Conservation (phyloP, 2,329 filamentous ascomycete species). For the Colletotrichum australisinense region DNA sequence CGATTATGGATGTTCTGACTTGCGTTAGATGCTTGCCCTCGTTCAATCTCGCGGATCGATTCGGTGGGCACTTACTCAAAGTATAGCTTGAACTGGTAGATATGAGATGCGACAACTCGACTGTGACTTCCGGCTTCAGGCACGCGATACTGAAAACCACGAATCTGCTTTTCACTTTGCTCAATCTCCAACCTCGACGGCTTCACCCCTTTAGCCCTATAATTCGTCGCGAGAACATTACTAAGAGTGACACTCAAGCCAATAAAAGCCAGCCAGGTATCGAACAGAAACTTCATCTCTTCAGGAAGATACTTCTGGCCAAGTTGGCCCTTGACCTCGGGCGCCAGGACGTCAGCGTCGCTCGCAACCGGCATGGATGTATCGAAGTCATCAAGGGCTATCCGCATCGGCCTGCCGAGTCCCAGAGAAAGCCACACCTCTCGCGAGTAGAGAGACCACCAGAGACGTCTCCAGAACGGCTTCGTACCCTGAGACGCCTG, state of each 20-base stretch:
- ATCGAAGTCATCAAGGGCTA: constrained; percentile 23
- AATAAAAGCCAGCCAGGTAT: constrained; percentile 4
- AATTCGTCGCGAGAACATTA: constrained; percentile 8
- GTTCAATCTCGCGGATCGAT: not conserved
- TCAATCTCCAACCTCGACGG: constrained; percentile 15
- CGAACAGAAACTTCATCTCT: constrained; percentile 11
- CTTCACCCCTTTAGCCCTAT: constrained; percentile 8
- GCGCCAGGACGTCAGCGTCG: constrained; percentile 14
- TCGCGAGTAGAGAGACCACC: constrained; percentile 25
- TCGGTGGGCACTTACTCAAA: constrained; percentile 13
- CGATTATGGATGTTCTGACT: constrained; percentile 14
- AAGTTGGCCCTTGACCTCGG: constrained; percentile 5
- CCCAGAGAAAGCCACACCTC: constrained; percentile 32
- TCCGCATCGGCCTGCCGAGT: constrained; percentile 28
- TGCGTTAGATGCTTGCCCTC: not conserved
- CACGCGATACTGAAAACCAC: not conserved
- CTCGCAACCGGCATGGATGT: constrained; percentile 18
- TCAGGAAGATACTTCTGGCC: constrained; percentile 13
- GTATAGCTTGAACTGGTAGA: constrained; percentile 24
- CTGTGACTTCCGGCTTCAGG: constrained; percentile 9
- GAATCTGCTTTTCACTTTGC: constrained; percentile 15
- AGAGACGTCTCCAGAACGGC: constrained; percentile 26
- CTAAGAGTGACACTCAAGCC: constrained; percentile 1
- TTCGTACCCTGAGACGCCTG: not conserved
- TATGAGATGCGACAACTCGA: constrained; percentile 17